phyloP scores from a whole-genome alignment of 176 grass and related monocot species.

The Calamus simplicifolius region DNA sequence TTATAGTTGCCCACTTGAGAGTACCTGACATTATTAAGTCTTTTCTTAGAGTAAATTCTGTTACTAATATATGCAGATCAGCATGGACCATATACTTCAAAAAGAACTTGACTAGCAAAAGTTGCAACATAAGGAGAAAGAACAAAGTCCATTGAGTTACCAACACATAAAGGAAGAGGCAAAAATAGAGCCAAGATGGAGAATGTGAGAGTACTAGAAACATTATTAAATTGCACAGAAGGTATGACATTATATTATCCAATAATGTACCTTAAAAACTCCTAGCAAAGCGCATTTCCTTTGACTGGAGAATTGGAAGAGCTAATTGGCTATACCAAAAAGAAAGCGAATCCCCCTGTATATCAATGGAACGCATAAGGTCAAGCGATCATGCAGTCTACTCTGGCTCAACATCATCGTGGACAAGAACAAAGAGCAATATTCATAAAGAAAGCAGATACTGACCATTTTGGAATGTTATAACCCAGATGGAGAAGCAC shows the following conservation, averaged over 20 bases:
- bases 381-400: constrained; percentile 9
- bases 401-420: constrained; percentile 1
- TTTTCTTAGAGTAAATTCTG: no score
- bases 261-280: constrained; percentile 56
- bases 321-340: constrained; percentile 69
- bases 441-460: constrained; percentile 10
- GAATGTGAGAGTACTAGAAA: no score
- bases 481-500: constrained; percentile 78
- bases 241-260: background rate
- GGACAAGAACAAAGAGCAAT: constrained; percentile 9
- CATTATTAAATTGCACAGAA: no score
- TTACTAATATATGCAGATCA: no score
- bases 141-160: background rate
- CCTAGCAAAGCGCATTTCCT: constrained; percentile 86
- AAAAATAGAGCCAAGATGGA: background rate
- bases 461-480: constrained; percentile 65
- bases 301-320: constrained; percentile 39
- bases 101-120: background rate
- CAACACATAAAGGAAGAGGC: background rate
- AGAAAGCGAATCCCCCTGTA: constrained; percentile 72
- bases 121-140: background rate
- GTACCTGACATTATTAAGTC: constrained; percentile 25
- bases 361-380: constrained; percentile 11
- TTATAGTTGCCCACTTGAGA: constrained; percentile 77
- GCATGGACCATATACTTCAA: background rate